phyloP scores from a whole-genome alignment of 106 monocot genomes.

The Apostasia shenzhenica region DNA sequence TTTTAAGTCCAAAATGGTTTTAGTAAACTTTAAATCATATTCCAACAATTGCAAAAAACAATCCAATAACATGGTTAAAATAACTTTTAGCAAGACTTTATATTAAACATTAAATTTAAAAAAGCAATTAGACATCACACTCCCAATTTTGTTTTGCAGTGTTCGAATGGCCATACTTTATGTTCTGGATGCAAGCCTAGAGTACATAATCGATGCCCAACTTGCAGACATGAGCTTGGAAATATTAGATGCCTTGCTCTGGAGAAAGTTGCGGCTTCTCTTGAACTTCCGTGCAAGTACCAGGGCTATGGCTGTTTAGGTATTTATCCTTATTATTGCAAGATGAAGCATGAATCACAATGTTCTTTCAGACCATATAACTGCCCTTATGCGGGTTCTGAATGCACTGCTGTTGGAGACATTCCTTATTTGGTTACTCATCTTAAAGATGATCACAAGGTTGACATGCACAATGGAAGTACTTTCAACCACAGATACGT shows the following conservation, averaged over 20 bases:
- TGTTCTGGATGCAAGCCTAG: slow-evolving; percentile 22
- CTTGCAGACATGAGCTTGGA: slow-evolving; percentile 24
- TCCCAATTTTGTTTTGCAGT: slow-evolving; percentile 2
- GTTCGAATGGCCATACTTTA: slow-evolving; percentile 21
- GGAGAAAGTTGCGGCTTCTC: slow-evolving; percentile 27
- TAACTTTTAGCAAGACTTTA: too few species aligned
- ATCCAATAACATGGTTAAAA: too few species aligned
- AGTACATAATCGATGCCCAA: slow-evolving; percentile 27
- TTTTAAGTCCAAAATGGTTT: too few species aligned
- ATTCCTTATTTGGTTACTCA: slow-evolving; percentile 17
- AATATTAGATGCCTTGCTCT: slow-evolving; percentile 23
- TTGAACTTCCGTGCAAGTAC: slow-evolving; percentile 23
- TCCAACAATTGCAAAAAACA: too few species aligned
- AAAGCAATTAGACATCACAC: too few species aligned
- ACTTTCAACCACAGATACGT: slow-evolving; percentile 26
- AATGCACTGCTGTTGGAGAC: slow-evolving; percentile 18
- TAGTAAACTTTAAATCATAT: too few species aligned
- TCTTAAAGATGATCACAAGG: slow-evolving; percentile 25
- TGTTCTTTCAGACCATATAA: slow-evolving; percentile 29
- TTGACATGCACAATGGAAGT: slow-evolving; percentile 24
- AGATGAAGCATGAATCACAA: slow-evolving; percentile 13
- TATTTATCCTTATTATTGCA: slow-evolving; percentile 20
- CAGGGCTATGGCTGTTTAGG: slow-evolving; percentile 10
- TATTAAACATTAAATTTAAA: too few species aligned
- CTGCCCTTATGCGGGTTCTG: slow-evolving; percentile 23